Evolutionary conservation across 177 flowering plant species (phyloP).

Genomic region (Vitis hybrid): DNA sequence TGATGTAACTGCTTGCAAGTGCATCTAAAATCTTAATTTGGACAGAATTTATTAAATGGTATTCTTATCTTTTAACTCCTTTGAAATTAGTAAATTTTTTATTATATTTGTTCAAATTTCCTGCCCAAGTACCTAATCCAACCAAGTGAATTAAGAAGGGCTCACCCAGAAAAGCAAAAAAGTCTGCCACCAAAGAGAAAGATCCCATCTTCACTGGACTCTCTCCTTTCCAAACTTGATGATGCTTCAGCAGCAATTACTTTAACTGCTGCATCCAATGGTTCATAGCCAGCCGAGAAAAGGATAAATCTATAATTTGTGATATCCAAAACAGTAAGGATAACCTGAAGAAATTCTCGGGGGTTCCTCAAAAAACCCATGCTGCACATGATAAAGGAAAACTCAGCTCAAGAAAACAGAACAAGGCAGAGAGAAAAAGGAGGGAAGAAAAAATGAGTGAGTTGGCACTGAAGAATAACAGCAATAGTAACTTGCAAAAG

Average conservation of each 20-base stretch:
- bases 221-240: constrained; percentile 20
- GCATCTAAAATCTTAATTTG: too few species aligned
- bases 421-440: neutral
- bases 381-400: constrained; percentile 44
- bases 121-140: neutral
- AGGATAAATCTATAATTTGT: constrained; percentile 64
- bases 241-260: constrained; percentile 28
- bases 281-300: constrained; percentile 79
- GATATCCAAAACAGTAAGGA: constrained; percentile 45
- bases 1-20: too few species aligned
- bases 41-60: too few species aligned
- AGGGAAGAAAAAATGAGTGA: neutral
- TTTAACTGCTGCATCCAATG: constrained; percentile 53
- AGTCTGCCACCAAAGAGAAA: constrained; percentile 53
- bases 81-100: too few species aligned
- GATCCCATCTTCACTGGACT: constrained; percentile 33
- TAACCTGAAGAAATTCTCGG: constrained; percentile 62
- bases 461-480: neutral
- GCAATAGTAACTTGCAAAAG: neutral
- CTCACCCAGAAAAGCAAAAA: constrained; percentile 82
- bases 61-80: too few species aligned
- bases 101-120: neutral
- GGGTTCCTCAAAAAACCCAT: constrained; percentile 85
- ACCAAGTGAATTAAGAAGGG: constrained; percentile 6
- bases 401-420: neutral